phyloP scores from a whole-genome alignment of 352 stramenopile species.

The Elongisporangium senticosum region DNA sequence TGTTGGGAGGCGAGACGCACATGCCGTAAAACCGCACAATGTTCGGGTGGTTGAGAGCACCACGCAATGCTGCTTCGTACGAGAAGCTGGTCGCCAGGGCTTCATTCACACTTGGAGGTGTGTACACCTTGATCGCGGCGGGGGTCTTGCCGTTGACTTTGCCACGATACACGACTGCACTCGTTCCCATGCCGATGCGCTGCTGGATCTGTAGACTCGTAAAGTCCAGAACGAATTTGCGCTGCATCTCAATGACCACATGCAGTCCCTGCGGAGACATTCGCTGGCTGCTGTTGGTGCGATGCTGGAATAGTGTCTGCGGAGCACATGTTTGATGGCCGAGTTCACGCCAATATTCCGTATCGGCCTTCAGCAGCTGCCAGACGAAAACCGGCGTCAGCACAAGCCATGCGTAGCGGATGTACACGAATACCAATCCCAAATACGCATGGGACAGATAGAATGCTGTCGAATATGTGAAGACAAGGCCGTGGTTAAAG shows the following conservation, averaged over 20 bases:
- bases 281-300: constrained; percentile 30
- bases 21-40: constrained; percentile 55
- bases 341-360: constrained; percentile 53
- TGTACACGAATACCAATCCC: constrained; percentile 24
- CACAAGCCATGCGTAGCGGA: constrained; percentile 20
- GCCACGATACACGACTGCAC: constrained; percentile 46
- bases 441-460: constrained; percentile 19
- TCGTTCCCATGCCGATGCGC: constrained; percentile 29
- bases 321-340: constrained; percentile 26
- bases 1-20: constrained; percentile 53
- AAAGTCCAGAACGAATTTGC: constrained; percentile 40
- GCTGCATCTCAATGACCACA: constrained; percentile 46
- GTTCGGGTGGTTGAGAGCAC: constrained; percentile 45
- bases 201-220: constrained; percentile 30
- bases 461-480: constrained; percentile 29
- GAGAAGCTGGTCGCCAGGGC: constrained; percentile 40
- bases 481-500: constrained; percentile 32
- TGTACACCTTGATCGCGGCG: constrained; percentile 64
- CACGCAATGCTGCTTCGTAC: constrained; percentile 44
- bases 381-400: constrained; percentile 32
- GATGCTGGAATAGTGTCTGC: constrained; percentile 28
- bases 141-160: constrained; percentile 28
- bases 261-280: constrained; percentile 39
- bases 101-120: constrained; percentile 44
- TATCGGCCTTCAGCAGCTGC: constrained; percentile 47